phyloP scores from a whole-genome alignment of 2,329 filamentous ascomycete species.

The Lasiodiplodia citricola region DNA sequence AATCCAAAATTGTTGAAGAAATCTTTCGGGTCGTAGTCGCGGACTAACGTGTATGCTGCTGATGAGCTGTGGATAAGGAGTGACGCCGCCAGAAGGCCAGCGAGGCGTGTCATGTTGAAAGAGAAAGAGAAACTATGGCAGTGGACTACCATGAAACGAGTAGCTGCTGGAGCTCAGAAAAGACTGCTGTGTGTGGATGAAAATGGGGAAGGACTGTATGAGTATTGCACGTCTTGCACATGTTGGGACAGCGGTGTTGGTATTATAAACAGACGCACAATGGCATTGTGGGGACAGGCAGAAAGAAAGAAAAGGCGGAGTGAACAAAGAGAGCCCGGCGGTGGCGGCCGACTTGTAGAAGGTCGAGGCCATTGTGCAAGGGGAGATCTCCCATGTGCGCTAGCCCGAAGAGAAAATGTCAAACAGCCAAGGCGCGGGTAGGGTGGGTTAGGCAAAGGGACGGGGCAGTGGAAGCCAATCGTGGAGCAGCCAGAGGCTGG shows the following conservation, averaged over 20 bases:
- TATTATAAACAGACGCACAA: constrained; percentile 5
- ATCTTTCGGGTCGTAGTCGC: constrained; percentile 46
- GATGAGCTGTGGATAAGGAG: constrained; percentile 1
- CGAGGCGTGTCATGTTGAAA: constrained; percentile 15
- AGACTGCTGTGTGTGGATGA: not conserved
- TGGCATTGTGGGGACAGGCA: constrained; percentile 12
- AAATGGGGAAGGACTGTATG: constrained; percentile 1
- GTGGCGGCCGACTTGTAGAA: constrained; percentile 2
- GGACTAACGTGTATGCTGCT: constrained; percentile 41
- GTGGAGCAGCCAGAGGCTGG: constrained; percentile 10
- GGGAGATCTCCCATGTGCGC: not conserved
- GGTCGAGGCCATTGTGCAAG: constrained; percentile 4
- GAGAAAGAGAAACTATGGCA: not conserved
- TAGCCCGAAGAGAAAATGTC: constrained; percentile 8
- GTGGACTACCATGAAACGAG: not conserved
- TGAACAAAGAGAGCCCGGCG: not conserved
- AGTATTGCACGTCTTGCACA: constrained; percentile 3
- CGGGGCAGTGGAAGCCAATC: constrained; percentile 6
- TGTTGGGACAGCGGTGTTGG: constrained; percentile 1
- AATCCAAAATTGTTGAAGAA: constrained; percentile 55
- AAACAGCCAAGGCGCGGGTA: constrained; percentile 17
- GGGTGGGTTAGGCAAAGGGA: not conserved
- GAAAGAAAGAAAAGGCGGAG: not conserved
- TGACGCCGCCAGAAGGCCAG: not conserved
- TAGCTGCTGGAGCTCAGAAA: not conserved